Conservation (phyloP, 2,329 filamentous ascomycete species). For the Xylaria multiplex region DNA sequence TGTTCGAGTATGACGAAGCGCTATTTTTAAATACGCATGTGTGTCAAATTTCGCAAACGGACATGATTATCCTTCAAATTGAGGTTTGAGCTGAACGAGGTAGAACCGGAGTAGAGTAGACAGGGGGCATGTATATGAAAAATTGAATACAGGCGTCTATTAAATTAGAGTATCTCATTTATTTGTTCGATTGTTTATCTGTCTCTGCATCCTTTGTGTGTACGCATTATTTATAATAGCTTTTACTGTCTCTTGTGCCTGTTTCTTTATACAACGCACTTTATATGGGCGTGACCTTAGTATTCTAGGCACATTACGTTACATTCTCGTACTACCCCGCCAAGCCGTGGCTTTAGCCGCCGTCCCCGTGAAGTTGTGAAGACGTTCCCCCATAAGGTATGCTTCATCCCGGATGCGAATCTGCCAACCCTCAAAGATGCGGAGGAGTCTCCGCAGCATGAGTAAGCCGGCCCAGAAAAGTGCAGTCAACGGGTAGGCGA, state of each 20-base stretch:
- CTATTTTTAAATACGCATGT: too few species aligned
- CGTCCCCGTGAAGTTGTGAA: constrained; percentile 80
- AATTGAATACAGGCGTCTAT: too few species aligned
- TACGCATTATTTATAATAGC: constrained; percentile 7
- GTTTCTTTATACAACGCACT: neutral
- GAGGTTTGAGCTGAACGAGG: too few species aligned
- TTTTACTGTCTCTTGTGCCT: neutral
- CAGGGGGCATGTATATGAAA: too few species aligned
- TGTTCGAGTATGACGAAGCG: too few species aligned
- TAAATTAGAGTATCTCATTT: neutral
- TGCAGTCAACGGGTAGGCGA: constrained; percentile 76
- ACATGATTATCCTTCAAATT: too few species aligned
- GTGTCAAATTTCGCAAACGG: too few species aligned
- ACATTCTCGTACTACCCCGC: constrained; percentile 43
- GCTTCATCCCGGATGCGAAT: constrained; percentile 90
- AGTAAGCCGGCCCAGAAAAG: constrained; percentile 59
- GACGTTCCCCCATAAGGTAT: constrained; percentile 90
- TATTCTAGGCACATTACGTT: constrained; percentile 7
- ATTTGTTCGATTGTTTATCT: neutral
- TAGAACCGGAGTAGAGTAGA: too few species aligned
- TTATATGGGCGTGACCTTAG: neutral
- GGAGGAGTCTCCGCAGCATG: constrained; percentile 62
- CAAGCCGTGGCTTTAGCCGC: constrained; percentile 42
- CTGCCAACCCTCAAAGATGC: constrained; percentile 79
- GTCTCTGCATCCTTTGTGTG: neutral